Conservation (phyloP, 83 land plant genomes). For the Diphasiastrum complanatum region DNA sequence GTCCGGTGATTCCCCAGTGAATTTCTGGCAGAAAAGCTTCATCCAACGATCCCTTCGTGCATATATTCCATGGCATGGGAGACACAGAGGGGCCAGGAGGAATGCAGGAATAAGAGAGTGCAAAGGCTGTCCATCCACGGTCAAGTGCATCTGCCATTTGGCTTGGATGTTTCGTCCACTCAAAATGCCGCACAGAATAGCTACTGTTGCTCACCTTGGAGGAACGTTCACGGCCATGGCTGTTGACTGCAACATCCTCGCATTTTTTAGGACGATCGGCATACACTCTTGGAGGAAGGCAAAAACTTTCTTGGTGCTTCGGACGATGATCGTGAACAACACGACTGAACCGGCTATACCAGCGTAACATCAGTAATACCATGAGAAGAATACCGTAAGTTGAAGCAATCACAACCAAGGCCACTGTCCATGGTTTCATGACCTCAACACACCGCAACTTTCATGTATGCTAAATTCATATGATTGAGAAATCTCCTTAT, state of each 20-base stretch:
- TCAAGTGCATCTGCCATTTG: slow-evolving; percentile 35
- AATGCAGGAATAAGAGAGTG: slow-evolving; percentile 20
- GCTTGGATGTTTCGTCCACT: slow-evolving; percentile 35
- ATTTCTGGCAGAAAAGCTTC: not conserved
- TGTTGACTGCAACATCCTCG: not conserved
- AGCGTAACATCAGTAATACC: no score
- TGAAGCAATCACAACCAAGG: no score
- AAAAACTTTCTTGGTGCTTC: not conserved
- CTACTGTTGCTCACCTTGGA: no score
- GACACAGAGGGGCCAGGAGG: not conserved
- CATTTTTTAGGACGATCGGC: not conserved
- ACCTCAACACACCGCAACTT: no score
- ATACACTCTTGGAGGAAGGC: not conserved
- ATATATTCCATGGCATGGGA: not conserved
- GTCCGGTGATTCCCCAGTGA: not conserved
- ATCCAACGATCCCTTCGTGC: not conserved
- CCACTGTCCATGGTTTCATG: no score
- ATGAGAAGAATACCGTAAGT: no score
- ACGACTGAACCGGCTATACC: no score
- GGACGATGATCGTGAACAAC: not conserved
- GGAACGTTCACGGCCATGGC: no score
- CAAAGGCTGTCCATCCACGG: slow-evolving; percentile 39
- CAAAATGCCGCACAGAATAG: slow-evolving; percentile 15
- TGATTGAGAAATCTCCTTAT: no score
- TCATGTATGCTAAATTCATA: no score